These are phyloP conservation scores for Calycina marina DNA, from an alignment of 2,329 filamentous ascomycete genomes.

Conservation along the genomic window DNA sequence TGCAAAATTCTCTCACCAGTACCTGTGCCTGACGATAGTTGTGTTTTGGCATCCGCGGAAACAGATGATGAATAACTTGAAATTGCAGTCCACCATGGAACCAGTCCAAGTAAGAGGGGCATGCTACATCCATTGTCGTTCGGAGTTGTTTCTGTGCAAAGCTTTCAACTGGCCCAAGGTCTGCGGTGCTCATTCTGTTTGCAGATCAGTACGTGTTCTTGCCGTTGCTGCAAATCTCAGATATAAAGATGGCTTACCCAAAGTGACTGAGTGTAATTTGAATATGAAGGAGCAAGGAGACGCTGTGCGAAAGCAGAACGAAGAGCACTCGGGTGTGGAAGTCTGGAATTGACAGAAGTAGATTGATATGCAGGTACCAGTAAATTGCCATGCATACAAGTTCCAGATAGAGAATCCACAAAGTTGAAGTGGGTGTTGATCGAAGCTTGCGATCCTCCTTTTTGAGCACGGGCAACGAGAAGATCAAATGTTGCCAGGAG, in stretches of 20 bases:
- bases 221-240: too few species aligned
- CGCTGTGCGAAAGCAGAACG: conserved; percentile 47
- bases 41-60: conserved; percentile 52
- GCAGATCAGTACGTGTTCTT: too few species aligned
- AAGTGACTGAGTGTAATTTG: conserved; percentile 62
- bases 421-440: conserved; percentile 17
- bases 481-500: conserved; percentile 48
- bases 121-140: conserved; percentile 63
- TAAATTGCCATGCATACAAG: conserved; percentile 47
- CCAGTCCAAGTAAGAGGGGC: conserved; percentile 57
- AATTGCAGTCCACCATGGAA: conserved; percentile 61
- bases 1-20: conserved; percentile 46
- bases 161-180: conserved; percentile 48
- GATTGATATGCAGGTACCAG: conserved; percentile 55
- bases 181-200: conserved; percentile 53
- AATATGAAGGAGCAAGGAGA: conserved; percentile 54
- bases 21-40: conserved; percentile 47
- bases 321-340: conserved; percentile 43
- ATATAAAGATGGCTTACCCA: too few species aligned
- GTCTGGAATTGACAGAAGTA: conserved; percentile 43
- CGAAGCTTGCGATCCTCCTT: conserved; percentile 50
- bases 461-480: conserved; percentile 21
- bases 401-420: conserved; percentile 39
- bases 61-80: conserved; percentile 57
- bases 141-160: conserved; percentile 56